These are phyloP conservation scores for Colletotrichum destructivum DNA, from an alignment of 2,329 filamentous ascomycete species.

Conservation along the genomic window DNA sequence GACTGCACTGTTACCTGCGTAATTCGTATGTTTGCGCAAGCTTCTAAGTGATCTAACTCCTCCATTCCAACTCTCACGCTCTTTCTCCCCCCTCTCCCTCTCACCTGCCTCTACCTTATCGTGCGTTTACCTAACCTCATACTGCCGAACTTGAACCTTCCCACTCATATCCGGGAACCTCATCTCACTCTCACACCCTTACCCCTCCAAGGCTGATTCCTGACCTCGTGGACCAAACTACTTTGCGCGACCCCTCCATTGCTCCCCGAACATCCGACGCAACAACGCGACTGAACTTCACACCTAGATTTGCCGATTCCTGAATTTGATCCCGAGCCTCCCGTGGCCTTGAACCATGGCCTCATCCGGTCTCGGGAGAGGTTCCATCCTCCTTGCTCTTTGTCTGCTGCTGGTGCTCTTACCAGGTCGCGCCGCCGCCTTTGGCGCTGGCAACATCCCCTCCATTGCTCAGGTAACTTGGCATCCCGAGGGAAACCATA, in stretches of 20 bases:
- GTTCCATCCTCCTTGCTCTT: slow-evolving; percentile 66
- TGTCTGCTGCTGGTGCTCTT: slow-evolving; percentile 70
- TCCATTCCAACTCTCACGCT: slow-evolving; percentile 1
- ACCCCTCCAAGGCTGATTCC: slow-evolving; percentile 29
- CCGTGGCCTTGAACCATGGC: slow-evolving; percentile 57
- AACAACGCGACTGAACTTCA: slow-evolving; percentile 20
- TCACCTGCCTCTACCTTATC: slow-evolving; percentile 1
- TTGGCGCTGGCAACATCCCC: slow-evolving; percentile 81
- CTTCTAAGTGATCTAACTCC: slow-evolving; percentile 2
- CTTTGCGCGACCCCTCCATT: slow-evolving; percentile 20
- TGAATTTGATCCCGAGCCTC: slow-evolving; percentile 9
- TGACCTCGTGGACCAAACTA: slow-evolving; percentile 17
- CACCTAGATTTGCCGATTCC: slow-evolving; percentile 16
- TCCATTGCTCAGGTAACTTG: slow-evolving; percentile 66
- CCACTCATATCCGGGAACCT: slow-evolving; percentile 7
- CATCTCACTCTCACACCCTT: not conserved
- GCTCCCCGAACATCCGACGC: slow-evolving; percentile 22
- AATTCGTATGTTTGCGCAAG: not conserved
- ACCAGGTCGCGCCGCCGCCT: slow-evolving; percentile 71
- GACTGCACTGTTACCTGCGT: not conserved
- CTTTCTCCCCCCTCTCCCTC: not conserved
- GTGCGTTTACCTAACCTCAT: slow-evolving; percentile 10
- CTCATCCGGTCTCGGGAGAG: slow-evolving; percentile 62
- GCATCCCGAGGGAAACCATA: not conserved
- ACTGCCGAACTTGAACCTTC: slow-evolving; percentile 20